Evolutionary conservation across 2,329 filamentous ascomycete species (phyloP).

Genomic region (Ophiostoma pallidulum): DNA sequence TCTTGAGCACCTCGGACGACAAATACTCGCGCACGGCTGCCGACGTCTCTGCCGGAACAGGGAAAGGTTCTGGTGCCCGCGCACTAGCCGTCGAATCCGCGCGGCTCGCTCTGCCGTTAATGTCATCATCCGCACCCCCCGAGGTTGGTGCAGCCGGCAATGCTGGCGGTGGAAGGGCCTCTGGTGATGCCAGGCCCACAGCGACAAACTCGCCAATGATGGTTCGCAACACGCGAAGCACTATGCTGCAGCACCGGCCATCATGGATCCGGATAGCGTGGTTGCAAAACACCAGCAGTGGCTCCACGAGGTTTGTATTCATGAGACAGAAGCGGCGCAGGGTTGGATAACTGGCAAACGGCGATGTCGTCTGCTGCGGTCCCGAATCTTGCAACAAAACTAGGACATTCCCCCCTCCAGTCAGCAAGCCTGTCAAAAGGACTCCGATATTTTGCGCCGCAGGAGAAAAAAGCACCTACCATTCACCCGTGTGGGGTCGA

Average conservation of each 20-base stretch:
- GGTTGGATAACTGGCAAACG: constrained; percentile 37
- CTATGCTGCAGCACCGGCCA: constrained; percentile 75
- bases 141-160: constrained; percentile 4
- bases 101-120: background rate
- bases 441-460: no score
- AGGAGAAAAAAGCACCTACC: no score
- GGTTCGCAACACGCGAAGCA: constrained; percentile 76
- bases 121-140: background rate
- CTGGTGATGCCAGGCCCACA: background rate
- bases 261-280: constrained; percentile 87
- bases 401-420: no score
- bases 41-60: constrained; percentile 44
- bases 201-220: constrained; percentile 67
- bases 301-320: constrained; percentile 70
- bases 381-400: constrained; percentile 26
- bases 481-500: constrained; percentile 61
- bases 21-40: constrained; percentile 80
- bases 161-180: background rate
- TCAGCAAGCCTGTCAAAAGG: no score
- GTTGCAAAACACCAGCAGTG: constrained; percentile 82
- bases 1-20: constrained; percentile 77
- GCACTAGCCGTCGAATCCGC: constrained; percentile 7
- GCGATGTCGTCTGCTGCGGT: constrained; percentile 21
- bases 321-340: constrained; percentile 77
- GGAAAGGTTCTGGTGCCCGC: constrained; percentile 24